Evolutionary conservation across 129 eudicot species (phyloP).

Genomic region (Tagetes erecta): DNA sequence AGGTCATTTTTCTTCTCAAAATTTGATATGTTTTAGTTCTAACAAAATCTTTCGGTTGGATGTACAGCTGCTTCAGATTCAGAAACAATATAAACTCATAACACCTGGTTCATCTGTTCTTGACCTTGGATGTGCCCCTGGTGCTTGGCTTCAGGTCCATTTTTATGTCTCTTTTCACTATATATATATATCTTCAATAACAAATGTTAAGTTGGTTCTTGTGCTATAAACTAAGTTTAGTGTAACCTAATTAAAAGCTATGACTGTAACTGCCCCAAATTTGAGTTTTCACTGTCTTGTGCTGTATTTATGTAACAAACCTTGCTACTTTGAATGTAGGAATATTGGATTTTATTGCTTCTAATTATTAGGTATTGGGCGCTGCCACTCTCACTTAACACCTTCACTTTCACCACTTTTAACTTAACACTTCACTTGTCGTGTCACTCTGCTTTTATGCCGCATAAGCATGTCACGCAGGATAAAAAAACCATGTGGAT

Average conservation of each 20-base stretch:
- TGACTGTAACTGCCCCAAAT: neutral
- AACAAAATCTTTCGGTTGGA: neutral
- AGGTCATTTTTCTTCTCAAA: constrained; percentile 39
- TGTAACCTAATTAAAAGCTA: neutral
- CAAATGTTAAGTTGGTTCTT: neutral
- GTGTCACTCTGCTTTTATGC: no score
- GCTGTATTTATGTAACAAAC: neutral
- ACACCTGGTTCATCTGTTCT: constrained; percentile 82
- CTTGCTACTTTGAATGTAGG: neutral
- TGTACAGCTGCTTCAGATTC: constrained; percentile 81
- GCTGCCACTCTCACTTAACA: no score
- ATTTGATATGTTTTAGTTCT: neutral
- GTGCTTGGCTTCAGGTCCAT: constrained; percentile 98
- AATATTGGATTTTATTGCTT: no score
- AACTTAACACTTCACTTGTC: no score
- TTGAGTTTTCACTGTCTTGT: neutral
- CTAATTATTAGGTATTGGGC: no score
- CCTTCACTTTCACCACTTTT: no score
- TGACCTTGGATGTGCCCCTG: constrained; percentile 99
- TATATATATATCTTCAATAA: neutral
- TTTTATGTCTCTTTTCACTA: neutral
- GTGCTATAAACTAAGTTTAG: neutral
- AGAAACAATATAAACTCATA: constrained; percentile 80
- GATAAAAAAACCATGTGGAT: no score
- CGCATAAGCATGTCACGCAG: no score